Conservation (phyloP, 352 stramenopile species). For the Phytophthora idaei region DNA sequence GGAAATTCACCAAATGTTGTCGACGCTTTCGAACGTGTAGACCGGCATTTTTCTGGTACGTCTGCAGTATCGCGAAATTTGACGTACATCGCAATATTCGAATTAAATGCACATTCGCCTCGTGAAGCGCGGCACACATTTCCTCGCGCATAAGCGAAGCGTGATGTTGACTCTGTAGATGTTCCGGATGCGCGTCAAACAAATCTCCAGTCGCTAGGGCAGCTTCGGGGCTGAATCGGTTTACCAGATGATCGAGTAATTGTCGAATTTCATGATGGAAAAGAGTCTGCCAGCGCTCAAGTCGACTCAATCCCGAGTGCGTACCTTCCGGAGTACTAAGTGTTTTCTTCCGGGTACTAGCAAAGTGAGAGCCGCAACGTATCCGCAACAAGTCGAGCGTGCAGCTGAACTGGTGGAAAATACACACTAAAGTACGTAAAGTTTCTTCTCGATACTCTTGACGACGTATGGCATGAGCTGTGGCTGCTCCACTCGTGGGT, state of each 20-base stretch:
- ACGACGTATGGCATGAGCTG: constrained; percentile 18
- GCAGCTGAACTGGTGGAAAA: constrained; percentile 32
- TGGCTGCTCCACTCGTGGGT: constrained; percentile 9
- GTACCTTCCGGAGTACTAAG: neutral
- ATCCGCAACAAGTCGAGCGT: constrained; percentile 33
- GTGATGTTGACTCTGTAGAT: constrained; percentile 31
- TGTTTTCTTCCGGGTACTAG: neutral
- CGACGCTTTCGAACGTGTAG: constrained; percentile 21
- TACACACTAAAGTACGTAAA: constrained; percentile 23
- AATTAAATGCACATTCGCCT: constrained; percentile 12
- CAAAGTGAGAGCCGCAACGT: constrained; percentile 34
- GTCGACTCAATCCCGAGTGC: constrained; percentile 13
- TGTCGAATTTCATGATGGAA: constrained; percentile 39
- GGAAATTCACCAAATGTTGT: constrained; percentile 16
- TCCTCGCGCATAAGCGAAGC: constrained; percentile 19
- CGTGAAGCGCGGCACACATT: constrained; percentile 14
- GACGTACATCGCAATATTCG: constrained; percentile 22
- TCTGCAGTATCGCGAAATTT: constrained; percentile 31
- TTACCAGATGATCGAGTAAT: constrained; percentile 29
- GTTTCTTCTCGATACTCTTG: constrained; percentile 33
- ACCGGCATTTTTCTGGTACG: constrained; percentile 22
- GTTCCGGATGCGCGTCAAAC: constrained; percentile 28
- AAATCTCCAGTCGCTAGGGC: constrained; percentile 14
- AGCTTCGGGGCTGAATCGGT: constrained; percentile 21
- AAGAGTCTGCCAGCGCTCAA: constrained; percentile 41